Conservation (phyloP, 306 rosid species). For the Pachyrhizus erosus region DNA sequence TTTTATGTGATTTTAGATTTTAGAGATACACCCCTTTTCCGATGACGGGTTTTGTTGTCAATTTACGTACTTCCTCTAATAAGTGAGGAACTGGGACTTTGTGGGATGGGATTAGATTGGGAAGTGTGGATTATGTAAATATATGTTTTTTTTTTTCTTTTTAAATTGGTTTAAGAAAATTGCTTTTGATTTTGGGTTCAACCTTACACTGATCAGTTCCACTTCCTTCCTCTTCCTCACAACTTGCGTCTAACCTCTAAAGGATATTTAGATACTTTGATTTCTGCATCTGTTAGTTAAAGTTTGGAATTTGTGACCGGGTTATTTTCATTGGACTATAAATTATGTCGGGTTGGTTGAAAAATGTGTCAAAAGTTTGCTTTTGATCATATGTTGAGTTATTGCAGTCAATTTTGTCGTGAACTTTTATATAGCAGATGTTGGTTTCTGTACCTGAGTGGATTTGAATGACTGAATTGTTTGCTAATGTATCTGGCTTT, state of each 20-base stretch:
- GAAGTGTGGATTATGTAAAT: background rate
- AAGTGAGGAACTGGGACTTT: background rate
- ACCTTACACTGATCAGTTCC: conserved; percentile 1
- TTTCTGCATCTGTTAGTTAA: background rate
- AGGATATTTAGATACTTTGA: background rate
- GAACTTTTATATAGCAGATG: background rate
- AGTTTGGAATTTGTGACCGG: background rate
- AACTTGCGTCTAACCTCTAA: background rate
- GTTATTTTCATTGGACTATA: background rate
- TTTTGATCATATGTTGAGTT: conserved; percentile 12
- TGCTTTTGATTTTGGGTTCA: conserved; percentile 21
- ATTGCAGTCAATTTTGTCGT: conserved; percentile 7
- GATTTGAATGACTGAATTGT: conserved; percentile 13
- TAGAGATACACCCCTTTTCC: background rate
- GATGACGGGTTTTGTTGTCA: conserved; percentile 2
- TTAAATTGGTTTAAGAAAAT: background rate
- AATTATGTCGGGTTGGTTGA: conserved; percentile 1
- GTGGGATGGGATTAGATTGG: background rate
- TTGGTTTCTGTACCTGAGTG: background rate
- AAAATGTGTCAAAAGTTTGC: conserved; percentile 14
- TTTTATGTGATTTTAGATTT: background rate
- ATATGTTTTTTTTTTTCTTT: background rate
- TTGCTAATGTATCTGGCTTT: conserved; percentile 10
- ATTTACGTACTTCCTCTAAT: background rate
- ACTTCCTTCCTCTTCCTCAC: conserved; percentile 13